Evolutionary conservation across 2,329 filamentous ascomycete species (phyloP), one percentile per base, ranked within the genome.

Genomic region (Arachnomyces sp.): DNA sequence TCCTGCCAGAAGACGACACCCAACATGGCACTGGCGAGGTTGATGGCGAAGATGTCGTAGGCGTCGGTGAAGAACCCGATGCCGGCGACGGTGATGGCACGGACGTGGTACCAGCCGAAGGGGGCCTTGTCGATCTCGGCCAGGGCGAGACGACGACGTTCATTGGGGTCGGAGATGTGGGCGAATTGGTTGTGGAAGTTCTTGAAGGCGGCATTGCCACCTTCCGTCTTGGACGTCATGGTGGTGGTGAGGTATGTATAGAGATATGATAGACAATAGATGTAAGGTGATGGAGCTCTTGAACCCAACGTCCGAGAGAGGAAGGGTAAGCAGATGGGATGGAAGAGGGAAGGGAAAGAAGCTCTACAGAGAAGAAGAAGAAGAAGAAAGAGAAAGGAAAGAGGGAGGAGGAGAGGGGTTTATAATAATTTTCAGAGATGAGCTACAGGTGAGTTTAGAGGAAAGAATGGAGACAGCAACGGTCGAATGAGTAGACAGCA

Each of bases 1-100:
- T 68, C 69, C 47, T 75, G 69, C 76, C 75, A 88, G 69, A 84
- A 90, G 49, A 88, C 84, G 36, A 89, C 78, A 31, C 85, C 86
- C 37, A 89, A 61, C 82, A 89, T 87, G 47, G 76, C 73, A 18
- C 82, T 85, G 47, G 83, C 69, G 55, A 87, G 69, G 48, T 80
- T 82, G 51, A 84, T 82, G 55, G 82, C 80, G 62, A 92, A 92
- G 67, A 88, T 86, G 56, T 84, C 81, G 64, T 89, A 90, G 9
- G 36, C 36, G 36, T 46, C 47, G 31, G 39, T 41, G 34, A 34
- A 45, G 17, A 40, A 44, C 9, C 28, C 21, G 14, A 42, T 38
- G 7, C 42, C 42, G 21, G 43, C 39, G 13, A 45, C 45, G 11
- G 29, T 37, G 38, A 44, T 34, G 15, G 42, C 42, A 2, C 42